Evolutionary conservation across 1,139 yeast genomes (phyloP).

Genomic region (Pneumocystis murina): DNA sequence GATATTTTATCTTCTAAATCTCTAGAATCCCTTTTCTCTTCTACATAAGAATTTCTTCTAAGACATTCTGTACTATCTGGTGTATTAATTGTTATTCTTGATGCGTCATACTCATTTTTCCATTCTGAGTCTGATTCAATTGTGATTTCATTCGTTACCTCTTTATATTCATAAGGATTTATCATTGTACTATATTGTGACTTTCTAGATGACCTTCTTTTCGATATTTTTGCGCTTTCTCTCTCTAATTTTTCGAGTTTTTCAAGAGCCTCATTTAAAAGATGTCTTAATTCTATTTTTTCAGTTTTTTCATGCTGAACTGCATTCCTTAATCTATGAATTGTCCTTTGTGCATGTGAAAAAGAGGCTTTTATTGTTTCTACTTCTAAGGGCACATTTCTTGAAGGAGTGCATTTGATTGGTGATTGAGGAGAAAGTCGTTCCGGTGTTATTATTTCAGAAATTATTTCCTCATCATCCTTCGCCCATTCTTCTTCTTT

Average conservation of each 20-base stretch:
- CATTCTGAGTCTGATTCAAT: constrained; percentile 16
- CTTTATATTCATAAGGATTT: constrained; percentile 1
- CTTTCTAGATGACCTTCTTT: background rate
- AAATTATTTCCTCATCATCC: background rate
- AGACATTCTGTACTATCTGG: background rate
- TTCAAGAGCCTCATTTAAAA: constrained; percentile 17
- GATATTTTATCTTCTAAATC: background rate
- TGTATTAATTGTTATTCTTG: constrained; percentile 9
- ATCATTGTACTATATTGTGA: background rate
- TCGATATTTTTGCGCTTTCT: constrained; percentile 1
- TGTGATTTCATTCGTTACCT: constrained; percentile 2
- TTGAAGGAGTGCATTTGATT: constrained; percentile 32
- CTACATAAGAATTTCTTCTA: background rate
- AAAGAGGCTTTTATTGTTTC: constrained; percentile 57
- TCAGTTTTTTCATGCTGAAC: constrained; percentile 25
- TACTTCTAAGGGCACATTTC: constrained; percentile 42
- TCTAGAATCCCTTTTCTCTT: background rate
- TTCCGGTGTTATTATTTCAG: constrained; percentile 16
- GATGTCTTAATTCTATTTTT: constrained; percentile 23
- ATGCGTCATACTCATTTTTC: constrained; percentile 15
- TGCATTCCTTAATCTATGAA: constrained; percentile 20
- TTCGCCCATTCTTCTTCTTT: constrained; percentile 7
- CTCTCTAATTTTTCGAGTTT: constrained; percentile 13
- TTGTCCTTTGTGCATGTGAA: constrained; percentile 42
- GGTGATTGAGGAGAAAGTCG: constrained; percentile 30